phyloP scores from a whole-genome alignment of 2,329 filamentous ascomycete genomes.

The Cladosporium sp. region DNA sequence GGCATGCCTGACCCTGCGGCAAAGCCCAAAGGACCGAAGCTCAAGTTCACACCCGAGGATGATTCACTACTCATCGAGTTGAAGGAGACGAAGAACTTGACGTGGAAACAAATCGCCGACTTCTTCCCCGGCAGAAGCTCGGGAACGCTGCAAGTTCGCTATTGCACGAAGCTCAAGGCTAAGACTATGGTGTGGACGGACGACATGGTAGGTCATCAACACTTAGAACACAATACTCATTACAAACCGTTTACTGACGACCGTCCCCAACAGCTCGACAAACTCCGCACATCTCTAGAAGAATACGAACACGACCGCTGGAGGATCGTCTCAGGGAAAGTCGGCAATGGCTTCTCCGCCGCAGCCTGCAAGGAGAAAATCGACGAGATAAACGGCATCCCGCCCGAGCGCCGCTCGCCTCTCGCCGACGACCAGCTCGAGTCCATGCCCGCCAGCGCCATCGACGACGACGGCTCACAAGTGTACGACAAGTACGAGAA shows the following conservation, averaged over 20 bases:
- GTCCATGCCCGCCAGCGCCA: slow-evolving; percentile 15
- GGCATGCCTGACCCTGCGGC: slow-evolving; percentile 86
- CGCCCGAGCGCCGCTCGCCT: slow-evolving; percentile 13
- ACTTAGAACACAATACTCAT: not conserved
- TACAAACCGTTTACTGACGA: slow-evolving; percentile 15
- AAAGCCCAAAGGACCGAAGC: slow-evolving; percentile 79
- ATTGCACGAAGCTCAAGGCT: slow-evolving; percentile 92
- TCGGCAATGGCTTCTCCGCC: slow-evolving; percentile 86
- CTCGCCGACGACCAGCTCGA: slow-evolving; percentile 25
- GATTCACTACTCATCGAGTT: slow-evolving; percentile 84
- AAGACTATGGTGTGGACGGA: slow-evolving; percentile 94
- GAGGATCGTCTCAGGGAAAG: slow-evolving; percentile 87
- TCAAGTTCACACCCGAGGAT: slow-evolving; percentile 92
- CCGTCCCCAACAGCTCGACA: slow-evolving; percentile 62
- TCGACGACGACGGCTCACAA: slow-evolving; percentile 17
- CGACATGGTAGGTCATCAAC: slow-evolving; percentile 69
- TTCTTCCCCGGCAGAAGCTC: slow-evolving; percentile 91
- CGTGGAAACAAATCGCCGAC: slow-evolving; percentile 96
- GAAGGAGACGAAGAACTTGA: slow-evolving; percentile 92
- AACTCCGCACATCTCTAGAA: slow-evolving; percentile 73
- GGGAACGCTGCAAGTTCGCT: slow-evolving; percentile 88
- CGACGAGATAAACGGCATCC: slow-evolving; percentile 54
- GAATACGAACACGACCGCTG: slow-evolving; percentile 92
- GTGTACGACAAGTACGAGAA: slow-evolving; percentile 19
- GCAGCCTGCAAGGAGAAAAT: slow-evolving; percentile 83